These are phyloP conservation scores for Crithidia acanthocephali DNA, from an alignment of 208 protist species.

Conservation along the genomic window DNA sequence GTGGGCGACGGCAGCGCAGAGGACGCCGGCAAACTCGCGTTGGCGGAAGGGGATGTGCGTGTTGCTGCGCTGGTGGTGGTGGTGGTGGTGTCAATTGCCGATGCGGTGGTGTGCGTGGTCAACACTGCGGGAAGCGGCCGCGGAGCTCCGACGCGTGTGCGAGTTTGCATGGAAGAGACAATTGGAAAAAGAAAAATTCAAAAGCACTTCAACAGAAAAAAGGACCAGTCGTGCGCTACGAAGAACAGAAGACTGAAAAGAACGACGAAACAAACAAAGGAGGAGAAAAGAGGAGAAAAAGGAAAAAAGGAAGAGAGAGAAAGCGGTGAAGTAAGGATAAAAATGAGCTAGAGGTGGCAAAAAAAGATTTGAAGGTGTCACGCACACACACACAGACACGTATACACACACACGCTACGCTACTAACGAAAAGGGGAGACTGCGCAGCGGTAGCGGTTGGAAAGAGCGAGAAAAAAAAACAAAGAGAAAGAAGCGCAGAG, in stretches of 20 bases:
- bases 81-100: not conserved
- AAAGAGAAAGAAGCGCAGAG: not conserved
- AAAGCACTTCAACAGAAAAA: too few relatives aligned
- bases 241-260: too few relatives aligned
- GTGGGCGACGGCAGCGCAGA: slow-evolving; percentile 2
- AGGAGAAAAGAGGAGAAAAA: too few relatives aligned
- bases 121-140: not conserved
- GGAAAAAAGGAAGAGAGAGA: too few relatives aligned
- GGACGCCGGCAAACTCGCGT: not conserved
- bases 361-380: not conserved
- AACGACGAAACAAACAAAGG: too few relatives aligned
- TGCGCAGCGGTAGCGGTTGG: too few relatives aligned
- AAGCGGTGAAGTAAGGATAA: too few relatives aligned
- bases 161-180: slow-evolving; percentile 21
- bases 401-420: too few relatives aligned
- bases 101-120: not conserved
- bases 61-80: not conserved
- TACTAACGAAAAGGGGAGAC: not conserved
- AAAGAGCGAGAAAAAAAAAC: not conserved
- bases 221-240: too few relatives aligned
- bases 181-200: not conserved
- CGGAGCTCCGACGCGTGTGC: slow-evolving; percentile 2
- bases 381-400: too few relatives aligned
- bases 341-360: not conserved
- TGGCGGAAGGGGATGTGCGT: too few relatives aligned